These are phyloP conservation scores for Xylariaceae sp. DNA, from an alignment of 2,329 filamentous ascomycete species.

Conservation along the genomic window DNA sequence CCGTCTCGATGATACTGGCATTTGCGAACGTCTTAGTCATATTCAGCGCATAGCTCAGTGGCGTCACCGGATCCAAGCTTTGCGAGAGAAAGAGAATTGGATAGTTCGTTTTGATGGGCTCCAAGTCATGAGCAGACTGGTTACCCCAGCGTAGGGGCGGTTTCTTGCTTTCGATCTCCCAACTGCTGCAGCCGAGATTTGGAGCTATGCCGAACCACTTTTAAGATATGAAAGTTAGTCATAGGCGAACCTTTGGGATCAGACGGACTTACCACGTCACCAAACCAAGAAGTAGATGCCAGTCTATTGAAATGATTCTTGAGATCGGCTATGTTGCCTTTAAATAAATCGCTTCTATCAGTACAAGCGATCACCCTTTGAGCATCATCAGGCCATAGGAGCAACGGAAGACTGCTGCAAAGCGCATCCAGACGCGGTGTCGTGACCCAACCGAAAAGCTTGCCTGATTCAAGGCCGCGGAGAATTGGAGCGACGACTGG, in stretches of 20 bases:
- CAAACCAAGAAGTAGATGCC: conserved; percentile 32
- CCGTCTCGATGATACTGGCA: conserved; percentile 37
- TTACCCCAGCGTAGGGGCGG: conserved; percentile 31
- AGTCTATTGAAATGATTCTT: conserved; percentile 28
- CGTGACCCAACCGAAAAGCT: conserved; percentile 11
- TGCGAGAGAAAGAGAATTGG: conserved; percentile 57
- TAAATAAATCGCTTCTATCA: conserved; percentile 33
- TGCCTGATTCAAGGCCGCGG: conserved; percentile 26
- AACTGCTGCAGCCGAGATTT: conserved; percentile 34
- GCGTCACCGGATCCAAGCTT: conserved; percentile 57
- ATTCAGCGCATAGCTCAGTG: conserved; percentile 43
- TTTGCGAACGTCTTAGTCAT: conserved; percentile 36
- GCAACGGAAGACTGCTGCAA: conserved; percentile 23
- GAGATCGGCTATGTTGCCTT: conserved; percentile 30
- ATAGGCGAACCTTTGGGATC: background rate
- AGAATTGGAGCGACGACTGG: conserved; percentile 33
- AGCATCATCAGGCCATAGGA: conserved; percentile 27
- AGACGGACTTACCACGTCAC: conserved; percentile 32
- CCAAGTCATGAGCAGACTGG: conserved; percentile 27
- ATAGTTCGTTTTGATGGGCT: conserved; percentile 41
- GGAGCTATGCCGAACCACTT: conserved; percentile 29
- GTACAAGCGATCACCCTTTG: conserved; percentile 31
- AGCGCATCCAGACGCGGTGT: conserved; percentile 10
- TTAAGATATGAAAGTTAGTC: conserved; percentile 2
- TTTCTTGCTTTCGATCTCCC: conserved; percentile 31